Conservation (phyloP, 495 filamentous ascomycete species). For the Penicillium bovifimosum region DNA sequence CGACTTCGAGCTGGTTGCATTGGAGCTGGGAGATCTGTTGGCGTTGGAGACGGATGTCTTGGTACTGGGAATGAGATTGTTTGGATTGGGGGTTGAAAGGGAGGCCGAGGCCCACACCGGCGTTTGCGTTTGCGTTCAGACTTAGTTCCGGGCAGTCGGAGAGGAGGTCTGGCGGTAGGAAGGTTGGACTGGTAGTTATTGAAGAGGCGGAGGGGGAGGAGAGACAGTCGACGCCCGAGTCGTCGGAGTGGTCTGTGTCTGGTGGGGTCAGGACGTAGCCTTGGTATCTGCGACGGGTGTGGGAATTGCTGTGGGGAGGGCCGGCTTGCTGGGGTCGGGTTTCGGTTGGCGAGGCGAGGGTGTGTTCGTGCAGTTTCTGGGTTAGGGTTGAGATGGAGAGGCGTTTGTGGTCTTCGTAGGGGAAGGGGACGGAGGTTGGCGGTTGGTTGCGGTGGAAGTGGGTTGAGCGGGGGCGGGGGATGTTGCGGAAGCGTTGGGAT, state of each 20-base stretch:
- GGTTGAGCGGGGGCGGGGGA: slow-evolving; percentile 32
- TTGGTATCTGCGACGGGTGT: slow-evolving; percentile 1
- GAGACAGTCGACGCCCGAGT: slow-evolving; percentile 19
- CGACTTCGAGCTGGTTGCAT: slow-evolving; percentile 33
- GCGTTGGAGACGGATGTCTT: slow-evolving; percentile 33
- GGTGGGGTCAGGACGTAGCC: slow-evolving; percentile 40
- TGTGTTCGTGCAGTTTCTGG: slow-evolving; percentile 43
- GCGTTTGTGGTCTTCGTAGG: slow-evolving; percentile 32
- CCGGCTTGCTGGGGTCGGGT: background rate
- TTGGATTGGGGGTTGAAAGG: background rate
- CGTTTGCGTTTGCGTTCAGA: too few relatives aligned
- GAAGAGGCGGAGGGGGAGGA: slow-evolving; percentile 29
- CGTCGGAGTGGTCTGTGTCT: slow-evolving; percentile 41
- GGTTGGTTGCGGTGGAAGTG: slow-evolving; percentile 35
- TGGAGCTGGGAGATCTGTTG: slow-evolving; percentile 42
- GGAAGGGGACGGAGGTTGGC: slow-evolving; percentile 42
- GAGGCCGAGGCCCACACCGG: slow-evolving; percentile 1
- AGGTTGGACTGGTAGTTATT: slow-evolving; percentile 35
- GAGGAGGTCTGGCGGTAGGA: slow-evolving; percentile 22
- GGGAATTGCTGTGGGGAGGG: slow-evolving; percentile 6
- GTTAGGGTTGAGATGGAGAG: slow-evolving; percentile 43
- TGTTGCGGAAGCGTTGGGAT: slow-evolving; percentile 31
- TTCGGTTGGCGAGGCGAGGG: slow-evolving; percentile 20
- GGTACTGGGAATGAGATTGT: slow-evolving; percentile 7
- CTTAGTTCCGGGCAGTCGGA: background rate